Evolutionary conservation across 2,329 filamentous ascomycete genomes (phyloP), one percentile per base, ranked within the genome.

Genomic region (Bimuria novae-zelandiae): DNA sequence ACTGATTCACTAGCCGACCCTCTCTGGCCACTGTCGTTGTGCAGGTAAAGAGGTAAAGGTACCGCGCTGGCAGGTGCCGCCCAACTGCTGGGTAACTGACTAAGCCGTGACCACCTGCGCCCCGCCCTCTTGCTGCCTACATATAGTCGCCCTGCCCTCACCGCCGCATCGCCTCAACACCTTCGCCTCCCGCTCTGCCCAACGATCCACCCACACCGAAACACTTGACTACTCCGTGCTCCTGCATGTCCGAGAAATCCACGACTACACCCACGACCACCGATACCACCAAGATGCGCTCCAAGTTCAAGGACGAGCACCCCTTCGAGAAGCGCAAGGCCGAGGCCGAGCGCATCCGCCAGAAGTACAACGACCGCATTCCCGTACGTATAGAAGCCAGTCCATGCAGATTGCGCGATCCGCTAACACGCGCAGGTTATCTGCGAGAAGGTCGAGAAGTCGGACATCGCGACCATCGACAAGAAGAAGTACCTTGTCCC

Each of bases 281-380:
- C 44, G 45, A 51, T 52, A 45, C 41, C 49, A 47, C 46, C 60
- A 65, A 52, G 83, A 97, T 97, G 92, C 89, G 92, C 76, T 96
- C 91, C 84, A 97, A 97, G 87, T 99, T 99, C 80, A 99, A 99
- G 92, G 94, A 99, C 88, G 94, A 97, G 86, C 94, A 97, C 79
- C 92, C 91, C 70, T 97, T 97, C 77, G 94, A 97, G 89, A 99
- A 99, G 90, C 92, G 94, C 82, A 97, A 97, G 90, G 94, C 94
- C 64, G 94, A 99, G 82, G 94, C 94, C 75, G 94, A 99, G 84
- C 92, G 94, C 78, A 97, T 97, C 77, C 92, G 94, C 66, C 92
- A 97, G 83, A 99, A 99, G 81, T 99, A 99, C 77, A 87, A 91
- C 67, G 94, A 99, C 77, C 91, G 94, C 70, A 99, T 99, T 79